These are phyloP conservation scores for Cardamine resedifolia DNA, from an alignment of 345 rosid genomes.

Conservation along the genomic window DNA sequence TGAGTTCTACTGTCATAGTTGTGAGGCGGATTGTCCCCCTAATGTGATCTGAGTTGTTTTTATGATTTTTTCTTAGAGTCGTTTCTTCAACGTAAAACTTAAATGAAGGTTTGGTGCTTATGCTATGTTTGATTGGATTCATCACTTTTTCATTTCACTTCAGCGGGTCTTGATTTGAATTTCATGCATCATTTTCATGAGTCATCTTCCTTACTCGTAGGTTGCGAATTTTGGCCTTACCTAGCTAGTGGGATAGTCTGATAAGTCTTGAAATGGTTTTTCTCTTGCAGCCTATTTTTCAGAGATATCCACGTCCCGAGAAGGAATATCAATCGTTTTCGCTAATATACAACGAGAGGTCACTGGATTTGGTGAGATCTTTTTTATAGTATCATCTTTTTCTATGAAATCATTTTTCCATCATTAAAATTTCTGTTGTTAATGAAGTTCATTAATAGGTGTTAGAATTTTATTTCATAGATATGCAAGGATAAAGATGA, in stretches of 20 bases:
- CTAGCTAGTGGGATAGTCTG: slow-evolving; percentile 26
- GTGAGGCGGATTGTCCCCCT: background rate
- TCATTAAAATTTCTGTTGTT: slow-evolving; percentile 13
- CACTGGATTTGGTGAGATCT: slow-evolving; percentile 83
- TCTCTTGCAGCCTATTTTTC: slow-evolving; percentile 85
- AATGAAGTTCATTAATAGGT: slow-evolving; percentile 12
- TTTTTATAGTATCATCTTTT: background rate
- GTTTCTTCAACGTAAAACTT: slow-evolving; percentile 15
- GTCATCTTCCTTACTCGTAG: background rate
- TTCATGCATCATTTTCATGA: slow-evolving; percentile 1
- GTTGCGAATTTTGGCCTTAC: slow-evolving; percentile 12
- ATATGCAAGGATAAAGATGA: slow-evolving; percentile 79
- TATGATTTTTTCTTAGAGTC: background rate
- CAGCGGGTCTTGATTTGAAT: background rate
- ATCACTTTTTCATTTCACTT: background rate
- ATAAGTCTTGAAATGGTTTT: slow-evolving; percentile 24
- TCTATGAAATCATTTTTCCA: slow-evolving; percentile 12
- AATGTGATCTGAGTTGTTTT: slow-evolving; percentile 16
- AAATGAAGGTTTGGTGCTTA: background rate
- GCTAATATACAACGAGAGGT: slow-evolving; percentile 86
- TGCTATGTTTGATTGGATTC: slow-evolving; percentile 7
- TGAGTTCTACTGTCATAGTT: background rate
- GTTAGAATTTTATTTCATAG: slow-evolving; percentile 28
- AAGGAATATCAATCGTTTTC: slow-evolving; percentile 99
- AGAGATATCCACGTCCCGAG: slow-evolving; percentile 97